These are phyloP conservation scores for Botrytis pseudocinerea DNA, from an alignment of 2,329 filamentous ascomycete genomes.

Conservation along the genomic window DNA sequence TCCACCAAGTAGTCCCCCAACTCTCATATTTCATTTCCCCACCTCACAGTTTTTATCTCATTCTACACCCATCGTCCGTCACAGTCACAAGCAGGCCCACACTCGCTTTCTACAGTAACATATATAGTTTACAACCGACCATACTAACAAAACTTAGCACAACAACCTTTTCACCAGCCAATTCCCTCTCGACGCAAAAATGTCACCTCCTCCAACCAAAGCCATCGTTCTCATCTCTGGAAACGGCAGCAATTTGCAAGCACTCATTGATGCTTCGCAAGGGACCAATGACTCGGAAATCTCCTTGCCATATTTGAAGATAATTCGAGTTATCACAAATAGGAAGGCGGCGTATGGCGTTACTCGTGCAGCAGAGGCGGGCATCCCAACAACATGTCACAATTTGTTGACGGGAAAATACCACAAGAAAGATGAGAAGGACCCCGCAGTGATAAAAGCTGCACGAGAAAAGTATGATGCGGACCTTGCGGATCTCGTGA, in stretches of 20 bases:
- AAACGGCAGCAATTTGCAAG: constrained; percentile 71
- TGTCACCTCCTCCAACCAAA: constrained; percentile 34
- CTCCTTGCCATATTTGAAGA: constrained; percentile 48
- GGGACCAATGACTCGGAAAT: constrained; percentile 35
- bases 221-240: constrained; percentile 65
- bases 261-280: constrained; percentile 51
- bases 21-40: neutral
- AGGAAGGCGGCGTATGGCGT: constrained; percentile 65
- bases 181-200: neutral
- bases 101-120: neutral
- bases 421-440: constrained; percentile 38
- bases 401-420: constrained; percentile 60
- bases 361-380: constrained; percentile 57
- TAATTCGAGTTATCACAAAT: constrained; percentile 67
- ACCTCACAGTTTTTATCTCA: constrained; percentile 7
- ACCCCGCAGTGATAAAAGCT: constrained; percentile 46
- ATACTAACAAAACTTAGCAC: neutral
- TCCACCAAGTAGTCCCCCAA: constrained; percentile 9
- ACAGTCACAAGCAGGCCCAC: neutral
- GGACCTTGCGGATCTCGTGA: constrained; percentile 63
- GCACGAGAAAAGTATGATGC: constrained; percentile 64
- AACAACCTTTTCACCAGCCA: neutral
- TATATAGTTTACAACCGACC: neutral
- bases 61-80: neutral
- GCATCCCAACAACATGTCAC: constrained; percentile 65